These are phyloP conservation scores for Pulveroboletus ravenelii DNA, from an alignment of 768 basidiomycete genomes.

Conservation along the genomic window DNA sequence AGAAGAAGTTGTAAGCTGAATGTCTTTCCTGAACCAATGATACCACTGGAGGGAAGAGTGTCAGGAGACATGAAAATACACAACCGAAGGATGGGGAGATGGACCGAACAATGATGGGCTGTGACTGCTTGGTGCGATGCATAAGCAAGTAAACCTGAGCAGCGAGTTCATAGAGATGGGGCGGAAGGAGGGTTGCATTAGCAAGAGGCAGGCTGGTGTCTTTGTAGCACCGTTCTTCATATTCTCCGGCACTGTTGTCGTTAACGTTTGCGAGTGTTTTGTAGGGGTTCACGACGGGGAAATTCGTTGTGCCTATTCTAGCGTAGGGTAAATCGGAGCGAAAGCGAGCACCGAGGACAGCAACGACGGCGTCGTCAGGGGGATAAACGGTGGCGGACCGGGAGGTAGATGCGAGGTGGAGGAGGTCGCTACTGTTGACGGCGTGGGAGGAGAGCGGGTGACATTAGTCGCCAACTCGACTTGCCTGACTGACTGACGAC, in stretches of 20 bases:
- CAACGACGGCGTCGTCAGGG: conserved; percentile 75
- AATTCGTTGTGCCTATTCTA: conserved; percentile 60
- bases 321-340: conserved; percentile 84
- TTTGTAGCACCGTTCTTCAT: conserved; percentile 77
- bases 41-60: conserved; percentile 50
- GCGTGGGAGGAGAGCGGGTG: conserved; percentile 41
- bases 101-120: conserved; percentile 74
- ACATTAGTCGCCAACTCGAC: neutral
- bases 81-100: conserved; percentile 24
- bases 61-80: neutral
- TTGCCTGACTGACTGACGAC: too few relatives aligned
- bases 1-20: conserved; percentile 67
- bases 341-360: conserved; percentile 80
- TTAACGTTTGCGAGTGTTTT: conserved; percentile 74
- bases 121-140: conserved; percentile 70
- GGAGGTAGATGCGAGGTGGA: conserved; percentile 69
- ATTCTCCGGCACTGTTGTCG: conserved; percentile 78
- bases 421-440: conserved; percentile 66
- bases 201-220: conserved; percentile 61
- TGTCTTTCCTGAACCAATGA: conserved; percentile 86
- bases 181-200: conserved; percentile 63
- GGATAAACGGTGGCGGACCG: conserved; percentile 75
- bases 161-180: conserved; percentile 86
- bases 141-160: conserved; percentile 79
- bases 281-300: conserved; percentile 84